phyloP scores from a whole-genome alignment of 495 filamentous ascomycete species.

The Neurospora sp. region DNA sequence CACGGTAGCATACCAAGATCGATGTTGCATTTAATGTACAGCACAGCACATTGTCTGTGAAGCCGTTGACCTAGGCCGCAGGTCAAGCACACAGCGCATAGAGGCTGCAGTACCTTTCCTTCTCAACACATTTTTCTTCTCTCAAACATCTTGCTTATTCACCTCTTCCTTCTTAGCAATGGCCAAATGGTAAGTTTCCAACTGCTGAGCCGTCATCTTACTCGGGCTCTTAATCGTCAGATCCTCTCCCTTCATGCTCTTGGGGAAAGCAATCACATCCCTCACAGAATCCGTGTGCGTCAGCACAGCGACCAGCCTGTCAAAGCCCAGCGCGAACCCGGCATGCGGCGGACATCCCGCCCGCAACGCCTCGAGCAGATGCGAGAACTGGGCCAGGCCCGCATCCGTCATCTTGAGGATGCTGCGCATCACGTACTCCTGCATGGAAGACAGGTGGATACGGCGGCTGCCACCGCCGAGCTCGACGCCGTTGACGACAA shows the following conservation, averaged over 20 bases:
- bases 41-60: background rate
- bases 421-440: conserved; percentile 75
- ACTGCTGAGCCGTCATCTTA: conserved; percentile 48
- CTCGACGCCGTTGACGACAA: conserved; percentile 93
- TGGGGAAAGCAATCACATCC: conserved; percentile 96
- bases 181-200: conserved; percentile 60
- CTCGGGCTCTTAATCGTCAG: conserved; percentile 66
- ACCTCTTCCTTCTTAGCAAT: conserved; percentile 5
- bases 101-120: background rate
- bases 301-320: conserved; percentile 77
- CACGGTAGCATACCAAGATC: background rate
- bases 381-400: conserved; percentile 65
- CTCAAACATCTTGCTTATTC: background rate
- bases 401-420: conserved; percentile 58
- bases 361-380: conserved; percentile 70
- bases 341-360: conserved; percentile 97
- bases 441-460: conserved; percentile 78
- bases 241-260: conserved; percentile 80
- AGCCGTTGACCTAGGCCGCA: background rate
- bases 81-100: background rate
- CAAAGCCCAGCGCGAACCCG: conserved; percentile 86
- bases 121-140: background rate
- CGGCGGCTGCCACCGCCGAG: conserved; percentile 86
- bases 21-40: background rate
- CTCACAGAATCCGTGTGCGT: conserved; percentile 62